phyloP scores from a whole-genome alignment of 306 rosid genomes.

The Herpetospermum pedunculosum region DNA sequence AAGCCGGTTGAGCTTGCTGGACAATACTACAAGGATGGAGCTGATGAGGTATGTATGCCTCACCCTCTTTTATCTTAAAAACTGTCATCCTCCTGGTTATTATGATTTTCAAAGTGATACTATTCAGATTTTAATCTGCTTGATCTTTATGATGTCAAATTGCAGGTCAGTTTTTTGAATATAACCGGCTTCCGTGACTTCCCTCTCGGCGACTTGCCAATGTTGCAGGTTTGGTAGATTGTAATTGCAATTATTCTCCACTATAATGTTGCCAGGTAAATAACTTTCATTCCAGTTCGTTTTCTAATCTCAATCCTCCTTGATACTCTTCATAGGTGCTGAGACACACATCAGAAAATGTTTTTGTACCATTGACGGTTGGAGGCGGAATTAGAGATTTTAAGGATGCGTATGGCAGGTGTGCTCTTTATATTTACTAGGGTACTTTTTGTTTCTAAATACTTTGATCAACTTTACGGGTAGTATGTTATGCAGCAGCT shows the following conservation, averaged over 20 bases:
- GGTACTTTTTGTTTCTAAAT: not conserved
- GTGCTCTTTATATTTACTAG: slow-evolving; percentile 8
- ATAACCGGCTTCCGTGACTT: slow-evolving; percentile 96
- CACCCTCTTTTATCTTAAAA: not conserved
- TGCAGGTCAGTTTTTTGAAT: slow-evolving; percentile 82
- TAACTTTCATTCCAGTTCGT: not conserved
- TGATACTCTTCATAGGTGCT: slow-evolving; percentile 47
- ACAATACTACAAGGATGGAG: slow-evolving; percentile 86
- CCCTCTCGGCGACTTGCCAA: slow-evolving; percentile 95
- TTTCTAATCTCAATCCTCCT: not conserved
- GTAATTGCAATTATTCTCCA: not conserved
- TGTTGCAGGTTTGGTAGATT: slow-evolving; percentile 68
- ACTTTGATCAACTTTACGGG: slow-evolving; percentile 3
- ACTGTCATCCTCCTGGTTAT: not conserved
- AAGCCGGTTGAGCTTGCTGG: slow-evolving; percentile 96
- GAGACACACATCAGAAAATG: slow-evolving; percentile 80
- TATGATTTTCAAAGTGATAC: not conserved
- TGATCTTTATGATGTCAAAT: slow-evolving; percentile 7
- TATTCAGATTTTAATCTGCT: slow-evolving; percentile 1
- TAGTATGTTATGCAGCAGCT: not conserved
- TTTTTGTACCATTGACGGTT: slow-evolving; percentile 93
- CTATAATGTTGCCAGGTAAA: not conserved
- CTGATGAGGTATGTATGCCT: slow-evolving; percentile 73
- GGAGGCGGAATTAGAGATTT: slow-evolving; percentile 99
- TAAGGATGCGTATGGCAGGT: slow-evolving; percentile 86